Conservation (phyloP, 129 eudicot genomes). For the Daucus carota region DH1_v3.0 NC_030389.2:33153501-33154000, state of each 20-base stretch:
- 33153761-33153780: conserved; percentile 66
- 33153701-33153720: conserved; percentile 83
- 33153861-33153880: conserved; percentile 74
- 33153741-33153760: conserved; percentile 94
- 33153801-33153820: conserved; percentile 76
- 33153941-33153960: conserved; percentile 64
- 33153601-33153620: conserved; percentile 64
- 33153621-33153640: conserved; percentile 96
- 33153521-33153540: conserved; percentile 79
- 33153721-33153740: conserved; percentile 48
- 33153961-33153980: conserved; percentile 78
- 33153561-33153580: conserved; percentile 21
- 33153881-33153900: conserved; percentile 22
- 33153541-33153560: conserved; percentile 65
- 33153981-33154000: conserved; percentile 74
- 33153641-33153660: conserved; percentile 38
- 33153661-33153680: conserved; percentile 44
- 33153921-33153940: conserved; percentile 78
- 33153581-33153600: conserved; percentile 24
- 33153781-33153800: conserved; percentile 63
- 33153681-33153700: conserved; percentile 90
- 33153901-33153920: conserved; percentile 66
- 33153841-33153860: conserved; percentile 77
- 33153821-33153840: conserved; percentile 43
- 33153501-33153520: conserved; percentile 86